phyloP scores from a whole-genome alignment of 1,284 basidiomycete species.

The Leccinum holopus region DNA sequence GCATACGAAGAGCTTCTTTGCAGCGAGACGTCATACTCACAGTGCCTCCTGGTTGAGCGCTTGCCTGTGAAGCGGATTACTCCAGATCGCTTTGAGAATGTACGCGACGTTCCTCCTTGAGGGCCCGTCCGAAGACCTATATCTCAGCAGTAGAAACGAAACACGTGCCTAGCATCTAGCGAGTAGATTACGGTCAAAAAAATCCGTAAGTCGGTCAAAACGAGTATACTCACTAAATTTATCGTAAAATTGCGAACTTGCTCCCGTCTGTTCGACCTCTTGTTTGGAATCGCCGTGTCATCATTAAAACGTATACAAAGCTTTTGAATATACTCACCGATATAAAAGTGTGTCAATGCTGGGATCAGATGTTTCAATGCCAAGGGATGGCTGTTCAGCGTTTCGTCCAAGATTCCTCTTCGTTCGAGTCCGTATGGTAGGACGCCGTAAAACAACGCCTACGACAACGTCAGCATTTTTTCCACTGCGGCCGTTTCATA shows the following conservation, averaged over 20 bases:
- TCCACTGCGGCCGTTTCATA: background rate
- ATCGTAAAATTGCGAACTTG: slow-evolving; percentile 98
- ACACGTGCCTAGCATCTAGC: slow-evolving; percentile 55
- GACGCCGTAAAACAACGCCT: slow-evolving; percentile 86
- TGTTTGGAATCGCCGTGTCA: slow-evolving; percentile 33
- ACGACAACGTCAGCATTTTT: slow-evolving; percentile 9
- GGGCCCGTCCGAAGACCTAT: slow-evolving; percentile 17
- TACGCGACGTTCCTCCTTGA: slow-evolving; percentile 79
- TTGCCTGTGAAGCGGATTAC: slow-evolving; percentile 83
- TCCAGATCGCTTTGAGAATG: slow-evolving; percentile 86
- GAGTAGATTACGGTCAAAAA: slow-evolving; percentile 10
- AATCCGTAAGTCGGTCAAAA: slow-evolving; percentile 12
- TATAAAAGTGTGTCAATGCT: slow-evolving; percentile 93
- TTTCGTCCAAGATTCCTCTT: slow-evolving; percentile 78
- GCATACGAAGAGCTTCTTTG: background rate
- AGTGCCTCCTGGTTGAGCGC: slow-evolving; percentile 76
- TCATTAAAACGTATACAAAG: background rate
- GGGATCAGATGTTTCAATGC: slow-evolving; percentile 90
- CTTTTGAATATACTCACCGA: slow-evolving; percentile 51
- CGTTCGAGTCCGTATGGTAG: slow-evolving; percentile 75
- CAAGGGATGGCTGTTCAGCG: slow-evolving; percentile 82
- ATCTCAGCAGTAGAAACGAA: background rate
- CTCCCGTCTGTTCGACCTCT: slow-evolving; percentile 96
- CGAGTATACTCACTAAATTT: slow-evolving; percentile 78
- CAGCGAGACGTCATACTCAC: slow-evolving; percentile 44